Conservation (phyloP, 306 rosid genomes). For the Cicer yamashitae region DNA sequence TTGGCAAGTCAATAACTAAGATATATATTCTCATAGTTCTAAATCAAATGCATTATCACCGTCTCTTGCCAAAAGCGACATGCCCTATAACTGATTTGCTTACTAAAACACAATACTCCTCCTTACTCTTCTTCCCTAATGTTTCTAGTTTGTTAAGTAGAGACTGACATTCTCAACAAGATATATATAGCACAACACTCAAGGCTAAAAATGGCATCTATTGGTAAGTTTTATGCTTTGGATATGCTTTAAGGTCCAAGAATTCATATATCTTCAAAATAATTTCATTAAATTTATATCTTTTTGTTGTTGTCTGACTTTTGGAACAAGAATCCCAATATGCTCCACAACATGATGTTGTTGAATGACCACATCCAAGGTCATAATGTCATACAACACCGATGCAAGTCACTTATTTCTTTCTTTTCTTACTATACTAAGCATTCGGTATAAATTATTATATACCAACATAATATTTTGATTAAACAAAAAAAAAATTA, state of each 20-base stretch:
- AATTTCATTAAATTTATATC: not conserved
- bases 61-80: conserved; percentile 42
- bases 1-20: conserved; percentile 37
- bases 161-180: not conserved
- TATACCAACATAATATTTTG: too few species aligned
- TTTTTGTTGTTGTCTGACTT: too few species aligned
- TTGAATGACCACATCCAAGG: too few species aligned
- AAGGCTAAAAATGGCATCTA: conserved; percentile 21
- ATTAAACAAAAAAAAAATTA: too few species aligned
- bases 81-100: conserved; percentile 43
- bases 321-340: too few species aligned
- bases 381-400: too few species aligned
- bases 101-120: conserved; percentile 1
- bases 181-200: conserved; percentile 35
- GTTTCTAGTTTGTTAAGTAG: conserved; percentile 18
- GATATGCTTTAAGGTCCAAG: not conserved
- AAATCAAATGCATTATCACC: not conserved
- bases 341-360: too few species aligned
- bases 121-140: conserved; percentile 10
- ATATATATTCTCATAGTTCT: not conserved
- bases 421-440: too few species aligned
- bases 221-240: conserved; percentile 25
- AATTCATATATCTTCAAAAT: too few species aligned
- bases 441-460: too few species aligned
- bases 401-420: too few species aligned